These are phyloP conservation scores for Colletotrichum simmondsii DNA, from an alignment of 2,329 filamentous ascomycete genomes.

Conservation along the genomic window DNA sequence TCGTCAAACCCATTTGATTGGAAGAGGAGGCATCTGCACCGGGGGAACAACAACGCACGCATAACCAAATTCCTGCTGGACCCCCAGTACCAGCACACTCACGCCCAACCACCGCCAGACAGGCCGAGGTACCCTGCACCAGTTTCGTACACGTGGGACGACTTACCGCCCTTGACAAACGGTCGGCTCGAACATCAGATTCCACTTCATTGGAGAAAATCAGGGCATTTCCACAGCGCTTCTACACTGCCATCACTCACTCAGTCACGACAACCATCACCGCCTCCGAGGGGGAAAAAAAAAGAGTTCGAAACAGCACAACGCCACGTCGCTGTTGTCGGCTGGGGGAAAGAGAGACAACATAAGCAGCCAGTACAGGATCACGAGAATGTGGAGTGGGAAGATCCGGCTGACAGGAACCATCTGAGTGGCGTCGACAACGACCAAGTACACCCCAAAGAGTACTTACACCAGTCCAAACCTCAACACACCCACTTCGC, in stretches of 20 bases:
- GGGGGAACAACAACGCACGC: conserved; percentile 34
- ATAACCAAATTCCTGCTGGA: conserved; percentile 28
- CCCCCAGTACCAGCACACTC: conserved; percentile 20
- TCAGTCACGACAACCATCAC: conserved; percentile 12
- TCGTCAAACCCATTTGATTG: conserved; percentile 19
- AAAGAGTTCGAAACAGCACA: conserved; percentile 10
- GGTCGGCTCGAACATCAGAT: neutral
- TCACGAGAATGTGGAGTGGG: conserved; percentile 23
- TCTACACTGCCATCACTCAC: neutral
- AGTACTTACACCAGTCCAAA: conserved; percentile 21
- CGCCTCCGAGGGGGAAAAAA: neutral
- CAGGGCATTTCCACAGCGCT: neutral
- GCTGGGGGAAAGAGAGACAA: neutral
- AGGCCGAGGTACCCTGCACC: conserved; percentile 28
- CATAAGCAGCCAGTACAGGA: neutral
- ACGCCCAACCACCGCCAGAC: conserved; percentile 32
- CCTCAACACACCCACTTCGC: neutral
- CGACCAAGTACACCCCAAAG: neutral
- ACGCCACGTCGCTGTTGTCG: conserved; percentile 6
- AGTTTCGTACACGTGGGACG: conserved; percentile 31
- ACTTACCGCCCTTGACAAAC: conserved; percentile 31
- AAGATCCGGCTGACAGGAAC: conserved; percentile 12
- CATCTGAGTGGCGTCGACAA: conserved; percentile 14
- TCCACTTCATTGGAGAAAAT: conserved; percentile 10
- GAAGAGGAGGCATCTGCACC: conserved; percentile 29